Percentiles rank a stretch among this genome's conserved stretches.
Evolutionary conservation across 768 basidiomycete genomes (phyloP).

Genomic region (Crepidotus variabilis): DNA sequence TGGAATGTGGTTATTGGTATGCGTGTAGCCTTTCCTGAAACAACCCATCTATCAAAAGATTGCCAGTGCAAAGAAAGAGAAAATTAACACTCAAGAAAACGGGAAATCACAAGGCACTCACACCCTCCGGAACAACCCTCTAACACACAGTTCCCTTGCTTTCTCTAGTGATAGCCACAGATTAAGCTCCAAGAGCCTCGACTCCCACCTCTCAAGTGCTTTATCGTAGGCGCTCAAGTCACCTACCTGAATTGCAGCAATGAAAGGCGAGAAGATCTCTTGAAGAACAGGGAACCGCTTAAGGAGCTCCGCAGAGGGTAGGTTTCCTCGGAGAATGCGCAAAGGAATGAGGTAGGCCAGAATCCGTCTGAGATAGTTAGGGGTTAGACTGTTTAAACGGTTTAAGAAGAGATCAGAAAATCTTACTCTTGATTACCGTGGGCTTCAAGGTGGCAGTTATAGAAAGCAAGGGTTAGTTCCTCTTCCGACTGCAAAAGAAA

Average conservation of each 20-base stretch:
- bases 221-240: conserved; percentile 79
- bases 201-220: conserved; percentile 69
- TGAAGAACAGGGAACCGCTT: conserved; percentile 67
- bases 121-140: conserved; percentile 79
- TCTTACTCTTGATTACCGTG: conserved; percentile 80
- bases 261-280: conserved; percentile 77
- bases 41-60: conserved; percentile 64
- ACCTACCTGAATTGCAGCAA: conserved; percentile 71
- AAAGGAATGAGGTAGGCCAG: conserved; percentile 89
- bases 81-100: not conserved
- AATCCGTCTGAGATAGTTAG: conserved; percentile 60
- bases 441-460: conserved; percentile 70
- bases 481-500: conserved; percentile 60
- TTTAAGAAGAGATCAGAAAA: not conserved
- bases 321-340: conserved; percentile 80
- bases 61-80: conserved; percentile 2
- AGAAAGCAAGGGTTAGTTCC: conserved; percentile 83
- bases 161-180: conserved; percentile 85
- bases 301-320: conserved; percentile 74
- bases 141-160: conserved; percentile 81
- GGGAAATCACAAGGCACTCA: conserved; percentile 34
- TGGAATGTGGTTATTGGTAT: conserved; percentile 83
- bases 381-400: not conserved
- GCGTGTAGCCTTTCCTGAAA: conserved; percentile 65
- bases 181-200: conserved; percentile 78